Evolutionary conservation across 73 alveolate species (phyloP).

Genomic region (Effrenium voratum): DNA sequence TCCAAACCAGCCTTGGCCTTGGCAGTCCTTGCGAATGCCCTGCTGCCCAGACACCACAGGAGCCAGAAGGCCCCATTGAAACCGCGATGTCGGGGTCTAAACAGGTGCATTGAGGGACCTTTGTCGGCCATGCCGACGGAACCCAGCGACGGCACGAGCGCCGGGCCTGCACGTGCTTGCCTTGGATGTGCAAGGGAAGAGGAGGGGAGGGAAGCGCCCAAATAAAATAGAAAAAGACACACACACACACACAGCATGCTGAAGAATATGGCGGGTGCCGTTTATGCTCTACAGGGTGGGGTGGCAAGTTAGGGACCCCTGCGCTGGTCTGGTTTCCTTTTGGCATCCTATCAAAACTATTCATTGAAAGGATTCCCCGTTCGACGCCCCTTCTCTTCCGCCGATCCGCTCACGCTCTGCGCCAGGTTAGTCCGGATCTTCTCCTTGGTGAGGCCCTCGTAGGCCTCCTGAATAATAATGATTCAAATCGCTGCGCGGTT

Average conservation of each 20-base stretch:
- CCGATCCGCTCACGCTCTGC: constrained; percentile 36
- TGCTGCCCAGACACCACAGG: too few species aligned
- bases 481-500: background rate
- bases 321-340: too few species aligned
- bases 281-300: too few species aligned
- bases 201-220: background rate
- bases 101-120: background rate
- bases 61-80: background rate
- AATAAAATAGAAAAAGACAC: background rate
- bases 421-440: constrained; percentile 57
- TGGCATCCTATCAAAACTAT: too few species aligned
- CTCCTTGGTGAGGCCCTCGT: constrained; percentile 85
- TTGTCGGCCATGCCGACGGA: background rate
- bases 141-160: background rate
- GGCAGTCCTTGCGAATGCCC: too few species aligned
- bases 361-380: background rate
- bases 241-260: background rate
- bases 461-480: too few species aligned
- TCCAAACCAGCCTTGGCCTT: too few species aligned
- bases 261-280: background rate
- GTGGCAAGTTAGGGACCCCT: too few species aligned
- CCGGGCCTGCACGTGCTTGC: constrained; percentile 74
- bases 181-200: background rate
- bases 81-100: background rate
- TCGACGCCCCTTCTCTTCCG: background rate